Conservation (phyloP, 768 basidiomycete genomes). For the Termitomyces sp. region DNA sequence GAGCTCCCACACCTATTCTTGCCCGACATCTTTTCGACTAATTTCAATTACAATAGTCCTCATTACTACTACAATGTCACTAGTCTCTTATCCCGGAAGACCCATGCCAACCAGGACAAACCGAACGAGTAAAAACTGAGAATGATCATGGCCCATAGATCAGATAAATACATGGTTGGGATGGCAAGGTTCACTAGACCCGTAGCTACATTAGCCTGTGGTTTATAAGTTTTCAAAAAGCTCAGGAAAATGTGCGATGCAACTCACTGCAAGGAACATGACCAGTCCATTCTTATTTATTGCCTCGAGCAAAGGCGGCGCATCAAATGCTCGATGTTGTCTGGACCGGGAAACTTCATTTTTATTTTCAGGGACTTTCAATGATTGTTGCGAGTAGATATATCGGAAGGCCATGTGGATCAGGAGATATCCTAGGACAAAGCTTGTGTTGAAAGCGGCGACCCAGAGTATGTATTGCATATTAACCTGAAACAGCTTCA, state of each 20-base stretch:
- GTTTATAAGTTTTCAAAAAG: neutral
- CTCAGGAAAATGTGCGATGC: neutral
- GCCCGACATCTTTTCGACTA: no score
- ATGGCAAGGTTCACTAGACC: slow-evolving; percentile 80
- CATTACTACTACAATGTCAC: slow-evolving; percentile 8
- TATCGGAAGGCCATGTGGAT: slow-evolving; percentile 62
- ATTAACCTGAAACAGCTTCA: slow-evolving; percentile 57
- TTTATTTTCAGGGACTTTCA: slow-evolving; percentile 11
- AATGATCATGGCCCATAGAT: slow-evolving; percentile 54
- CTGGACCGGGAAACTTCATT: neutral
- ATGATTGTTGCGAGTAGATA: slow-evolving; percentile 22
- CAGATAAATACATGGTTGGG: slow-evolving; percentile 72
- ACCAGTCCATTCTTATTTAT: slow-evolving; percentile 78
- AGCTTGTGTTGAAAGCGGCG: slow-evolving; percentile 81
- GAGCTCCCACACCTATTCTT: neutral
- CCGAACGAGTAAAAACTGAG: slow-evolving; percentile 55
- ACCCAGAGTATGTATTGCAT: slow-evolving; percentile 87
- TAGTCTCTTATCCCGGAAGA: slow-evolving; percentile 17
- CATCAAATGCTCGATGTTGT: slow-evolving; percentile 3
- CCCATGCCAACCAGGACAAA: slow-evolving; percentile 65
- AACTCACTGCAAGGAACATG: slow-evolving; percentile 76
- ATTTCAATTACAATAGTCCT: neutral
- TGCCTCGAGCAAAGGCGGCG: slow-evolving; percentile 60
- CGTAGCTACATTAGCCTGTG: slow-evolving; percentile 82
- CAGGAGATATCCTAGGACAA: slow-evolving; percentile 75